Conservation (phyloP, 2,329 filamentous ascomycete genomes). For the Ploettnerulaceae sp. region DNA sequence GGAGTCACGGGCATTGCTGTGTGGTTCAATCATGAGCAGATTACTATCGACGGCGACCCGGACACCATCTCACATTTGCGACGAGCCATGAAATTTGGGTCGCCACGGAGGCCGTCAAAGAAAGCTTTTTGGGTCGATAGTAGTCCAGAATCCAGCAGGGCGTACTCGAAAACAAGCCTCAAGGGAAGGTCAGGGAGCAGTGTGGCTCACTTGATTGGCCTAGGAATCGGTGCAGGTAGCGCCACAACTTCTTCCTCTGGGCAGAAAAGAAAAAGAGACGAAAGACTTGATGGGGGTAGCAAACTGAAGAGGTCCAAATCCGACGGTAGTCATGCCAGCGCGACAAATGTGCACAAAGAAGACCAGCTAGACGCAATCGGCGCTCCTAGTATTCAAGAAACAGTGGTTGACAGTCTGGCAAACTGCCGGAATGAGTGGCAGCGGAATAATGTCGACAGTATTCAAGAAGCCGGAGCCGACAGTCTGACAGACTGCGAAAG, state of each 20-base stretch:
- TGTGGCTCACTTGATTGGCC: too few relatives aligned
- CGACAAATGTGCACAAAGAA: constrained; percentile 19
- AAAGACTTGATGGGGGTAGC: constrained; percentile 17
- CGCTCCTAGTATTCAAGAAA: constrained; percentile 25
- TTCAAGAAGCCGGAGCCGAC: too few relatives aligned
- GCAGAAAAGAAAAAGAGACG: constrained; percentile 24
- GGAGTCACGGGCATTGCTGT: too few relatives aligned
- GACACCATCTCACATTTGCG: constrained; percentile 29
- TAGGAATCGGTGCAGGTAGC: too few relatives aligned
- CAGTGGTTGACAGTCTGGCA: too few relatives aligned
- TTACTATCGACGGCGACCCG: too few relatives aligned
- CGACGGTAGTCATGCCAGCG: constrained; percentile 17
- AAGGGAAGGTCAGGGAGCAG: too few relatives aligned
- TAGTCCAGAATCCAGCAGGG: constrained; percentile 20
- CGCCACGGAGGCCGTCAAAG: too few relatives aligned
- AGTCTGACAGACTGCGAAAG: too few relatives aligned
- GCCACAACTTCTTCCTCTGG: constrained; percentile 16
- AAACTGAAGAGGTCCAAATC: constrained; percentile 25
- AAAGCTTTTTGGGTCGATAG: constrained; percentile 21
- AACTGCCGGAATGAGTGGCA: too few relatives aligned
- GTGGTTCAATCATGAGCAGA: too few relatives aligned
- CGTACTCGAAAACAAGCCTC: constrained; percentile 18
- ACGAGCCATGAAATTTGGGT: constrained; percentile 26
- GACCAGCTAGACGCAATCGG: constrained; percentile 18
- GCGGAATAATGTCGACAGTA: too few relatives aligned